Evolutionary conservation across 345 rosid genomes (phyloP), one percentile per base, ranked within the genome.

Genomic region (Eucalyptus erythrocorys): DNA sequence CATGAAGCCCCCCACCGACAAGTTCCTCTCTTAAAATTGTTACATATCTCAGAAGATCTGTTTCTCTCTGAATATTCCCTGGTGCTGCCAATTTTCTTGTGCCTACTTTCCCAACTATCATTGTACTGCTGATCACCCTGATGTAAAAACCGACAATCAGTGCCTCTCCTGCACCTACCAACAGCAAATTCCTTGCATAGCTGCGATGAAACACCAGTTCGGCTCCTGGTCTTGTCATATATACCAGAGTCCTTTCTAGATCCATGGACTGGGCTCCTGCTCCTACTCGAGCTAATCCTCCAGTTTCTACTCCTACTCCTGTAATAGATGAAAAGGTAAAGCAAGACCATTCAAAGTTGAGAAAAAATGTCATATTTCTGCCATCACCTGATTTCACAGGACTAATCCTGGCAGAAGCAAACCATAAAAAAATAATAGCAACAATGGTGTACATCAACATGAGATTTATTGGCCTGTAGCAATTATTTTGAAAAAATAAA

Each of bases 1-100:
- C 99, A 98, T 90, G 91, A 87, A 47, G 92, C 93, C 27, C 98
- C 98, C 90, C 94, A 95, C 88, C 97, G 96, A 93, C 99, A 98
- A 88, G 91, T 92, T 71, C 99, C 99, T 87, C 88, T 87, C 90
- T 81, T 90, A 85, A n/a, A 93, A 91, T 88, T 53, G 64, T 51
- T 86, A 43, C 68, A 86, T 32, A 86, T 87, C 88, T 87, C 91
- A 79, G 90, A 76, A 15, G 94, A 91, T 88, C 86, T 91, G 90
- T 90, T 88, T 89, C 91, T 90, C 61, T 85, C 61, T 13, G 90
- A 87, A 61, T 90, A 91, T 87, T 94, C 95, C 87, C 94, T 91
- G 42, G 91, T 87, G 66, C 90, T 91, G 64, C 92, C 92, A 84
- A 92, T 88, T 91, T 93, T 94, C 89, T 94, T 91, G 48, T 86